Evolutionary conservation across 805 yeast genomes (phyloP).

Genomic region (Maudiozyma turicensis): DNA sequence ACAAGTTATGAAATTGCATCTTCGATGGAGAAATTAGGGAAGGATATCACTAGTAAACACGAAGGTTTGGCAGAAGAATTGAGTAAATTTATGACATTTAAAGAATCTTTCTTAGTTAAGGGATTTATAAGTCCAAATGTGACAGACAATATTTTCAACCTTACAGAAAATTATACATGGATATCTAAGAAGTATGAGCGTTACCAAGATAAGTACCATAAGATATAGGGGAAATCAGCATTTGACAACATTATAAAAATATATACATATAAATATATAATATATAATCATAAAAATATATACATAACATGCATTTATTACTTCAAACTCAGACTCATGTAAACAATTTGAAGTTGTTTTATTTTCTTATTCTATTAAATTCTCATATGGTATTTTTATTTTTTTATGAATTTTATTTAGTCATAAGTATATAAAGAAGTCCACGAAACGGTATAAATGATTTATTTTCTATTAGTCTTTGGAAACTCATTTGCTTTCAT

Average conservation of each 20-base stretch:
- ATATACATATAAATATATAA: no score
- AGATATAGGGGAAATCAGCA: background rate
- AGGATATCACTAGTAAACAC: conserved; percentile 43
- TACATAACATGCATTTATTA: no score
- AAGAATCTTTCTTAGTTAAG: conserved; percentile 30
- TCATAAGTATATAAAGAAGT: background rate
- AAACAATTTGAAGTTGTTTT: no score
- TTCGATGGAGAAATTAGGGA: conserved; percentile 35
- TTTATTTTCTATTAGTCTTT: background rate
- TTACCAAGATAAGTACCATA: background rate
- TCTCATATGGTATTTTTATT: no score
- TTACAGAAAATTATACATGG: background rate
- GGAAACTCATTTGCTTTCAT: background rate
- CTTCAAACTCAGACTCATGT: no score
- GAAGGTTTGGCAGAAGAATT: conserved; percentile 56
- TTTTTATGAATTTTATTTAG: no score
- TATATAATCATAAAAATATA: no score
- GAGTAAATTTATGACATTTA: conserved; percentile 47
- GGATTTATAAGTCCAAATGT: conserved; percentile 7
- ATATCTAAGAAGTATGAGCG: background rate
- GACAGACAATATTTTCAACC: background rate
- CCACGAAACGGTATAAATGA: background rate
- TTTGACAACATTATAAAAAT: no score
- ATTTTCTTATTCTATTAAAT: no score
- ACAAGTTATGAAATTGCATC: conserved; percentile 35